Evolutionary conservation across 148 eudicot genomes (phyloP), one percentile per base, ranked within the genome.

Genomic region (Fagopyrum tataricum): DNA sequence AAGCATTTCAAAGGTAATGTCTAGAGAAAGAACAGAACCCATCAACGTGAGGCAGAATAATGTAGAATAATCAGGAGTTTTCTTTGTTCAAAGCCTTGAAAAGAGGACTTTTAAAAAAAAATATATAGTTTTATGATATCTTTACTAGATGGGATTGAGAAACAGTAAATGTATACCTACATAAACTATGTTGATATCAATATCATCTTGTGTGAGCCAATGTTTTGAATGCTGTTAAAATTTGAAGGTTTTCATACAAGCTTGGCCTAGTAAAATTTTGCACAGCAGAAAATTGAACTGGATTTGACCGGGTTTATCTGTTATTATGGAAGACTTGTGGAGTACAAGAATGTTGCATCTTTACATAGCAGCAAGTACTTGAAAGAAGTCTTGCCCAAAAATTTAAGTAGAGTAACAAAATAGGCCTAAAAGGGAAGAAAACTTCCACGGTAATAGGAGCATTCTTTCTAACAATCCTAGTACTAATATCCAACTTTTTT

Each of bases 311-410:
- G n/a, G 11, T 46, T 52, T 47, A 2, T 47, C 51, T 47, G 1
- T 5, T 47, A 7, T 47, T 9, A 8, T 7, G n/a, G 14, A 9
- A 47, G 17, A 1, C 1, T 1, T 15, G 7, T n/a, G n/a, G 69
- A 14, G 42, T 64, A 43, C 44, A 64, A 20, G 69, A 64, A 64
- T 64, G 44, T 64, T 26, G 37, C n/a, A 64, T 39, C 69, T 64
- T 64, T 64, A 64, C 68, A 64, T 64, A 31, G 18, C n/a, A n/a
- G n/a, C 6, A 64, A 15, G n/a, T 64, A 43, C 20, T 64, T 64
- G 15, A 70, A 70, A 18, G 37, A 70, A 42, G 49, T 51, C 72
- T 42, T 5, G 5, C 17, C 72, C 15, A 18, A 20, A 39, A 41
- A 64, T 41, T 42, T 42, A n/a, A n/a, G n/a, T n/a, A n/a, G n/a